Evolutionary conservation across 2,329 filamentous ascomycete genomes (phyloP), one percentile per base, ranked within the genome.

Genomic region (Talaromyces sp.): DNA sequence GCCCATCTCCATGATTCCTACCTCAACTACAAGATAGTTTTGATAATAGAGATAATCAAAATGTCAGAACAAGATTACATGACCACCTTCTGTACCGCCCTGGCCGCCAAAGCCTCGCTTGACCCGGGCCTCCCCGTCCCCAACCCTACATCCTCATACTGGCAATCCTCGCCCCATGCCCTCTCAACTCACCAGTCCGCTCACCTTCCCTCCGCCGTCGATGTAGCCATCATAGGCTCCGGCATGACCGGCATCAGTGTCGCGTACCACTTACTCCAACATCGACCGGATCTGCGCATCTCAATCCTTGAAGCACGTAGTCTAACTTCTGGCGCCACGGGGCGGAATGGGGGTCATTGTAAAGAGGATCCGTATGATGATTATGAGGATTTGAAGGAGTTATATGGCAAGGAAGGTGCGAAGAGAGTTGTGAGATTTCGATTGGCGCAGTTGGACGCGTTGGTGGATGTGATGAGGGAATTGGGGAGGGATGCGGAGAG

Each of bases 311-410:
- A 78, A 69, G 76, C 76, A 11, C 72, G 76, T 14, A 68, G 71
- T 8, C 69, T 77, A 3, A 75, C 74, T 41, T 77, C 75, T 7
- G 76, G 76, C 16, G 76, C 76, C 0, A 78, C 76, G 1, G 76
- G 76, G 2, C 71, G 76, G 11, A 78, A 79, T 70, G 76, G 76
- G 13, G 76, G 76, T 0, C 75, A 78, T 58, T 70, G 69, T 64
- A 72, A 72, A 60, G 83, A 91, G 69, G 88, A 96, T 27, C 84
- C 87, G 0, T 95, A 93, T 73, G 76, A 93, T 39, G 92, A 96
- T 74, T 88, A 89, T 72, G 92, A 92, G 0, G 92, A 96, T 72
- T 84, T 97, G 72, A 89, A 88, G 10, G 66, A 68, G 14, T 61
- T 68, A 16, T 68, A 68, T 47, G 73, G 76, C 0, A 61, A 67